Evolutionary conservation across 2,329 filamentous ascomycete species (phyloP), one percentile per base, ranked within the genome.

Genomic region (Colletotrichum neosansevieriae): DNA sequence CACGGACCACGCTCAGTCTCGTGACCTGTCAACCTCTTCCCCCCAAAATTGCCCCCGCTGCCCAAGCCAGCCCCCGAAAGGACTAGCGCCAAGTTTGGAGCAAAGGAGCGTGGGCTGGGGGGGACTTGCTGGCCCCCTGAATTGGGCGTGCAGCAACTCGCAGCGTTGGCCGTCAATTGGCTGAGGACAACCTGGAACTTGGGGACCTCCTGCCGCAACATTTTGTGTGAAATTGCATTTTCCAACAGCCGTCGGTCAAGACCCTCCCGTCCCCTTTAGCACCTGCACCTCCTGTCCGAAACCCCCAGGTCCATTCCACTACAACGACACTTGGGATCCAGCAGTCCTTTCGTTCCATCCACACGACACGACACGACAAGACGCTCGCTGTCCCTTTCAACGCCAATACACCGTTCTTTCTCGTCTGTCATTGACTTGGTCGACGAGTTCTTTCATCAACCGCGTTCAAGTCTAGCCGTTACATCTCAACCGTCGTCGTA

Each of bases 191-290:
- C 42, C 65, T 67, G 62, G 69, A 19, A 21, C 42, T 68, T 67
- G 62, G 69, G 63, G 40, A 60, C 59, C 63, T 69, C 72, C 71
- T 73, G 71, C 76, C 73, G 76, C 74, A 78, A 77, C 76, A 78
- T 76, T 77, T 79, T 74, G 71, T 76, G 76, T 79, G 76, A 79
- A 79, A 79, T 79, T 79, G 74, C 77, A 76, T 75, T 77, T 77
- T 74, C 73, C 61, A 63, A 69, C 68, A 68, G 58, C 71, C 50
- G 58, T 71, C 69, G 61, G 65, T 68, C 71, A 70, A 71, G 68
- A 70, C 65, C 65, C 64, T 72, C 67, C 67, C 64, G 65, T 69
- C 69, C 70, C 72, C 71, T 72, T 71, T 71, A 67, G 53, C 42
- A 63, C 65, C 69, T 70, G 62, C 62, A 67, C 67, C 59, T 72